These are phyloP conservation scores for Stemphylium lycopersici DNA, from an alignment of 2,329 filamentous ascomycete species.

Conservation along the genomic window DNA sequence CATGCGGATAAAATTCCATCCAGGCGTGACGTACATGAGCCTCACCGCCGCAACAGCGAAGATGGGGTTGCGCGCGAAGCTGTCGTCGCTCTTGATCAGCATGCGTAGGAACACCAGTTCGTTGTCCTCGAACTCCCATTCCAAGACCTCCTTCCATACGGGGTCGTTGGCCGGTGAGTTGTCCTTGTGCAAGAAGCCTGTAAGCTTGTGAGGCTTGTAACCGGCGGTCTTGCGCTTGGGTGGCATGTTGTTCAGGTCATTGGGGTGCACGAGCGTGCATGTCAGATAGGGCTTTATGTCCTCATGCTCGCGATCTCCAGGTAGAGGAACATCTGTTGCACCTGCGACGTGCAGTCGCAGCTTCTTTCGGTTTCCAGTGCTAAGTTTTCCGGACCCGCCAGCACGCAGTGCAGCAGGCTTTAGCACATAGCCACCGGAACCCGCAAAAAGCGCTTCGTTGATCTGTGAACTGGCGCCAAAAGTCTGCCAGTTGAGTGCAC, in stretches of 20 bases:
- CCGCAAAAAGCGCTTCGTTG: slow-evolving; percentile 71
- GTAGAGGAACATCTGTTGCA: slow-evolving; percentile 66
- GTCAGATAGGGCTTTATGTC: slow-evolving; percentile 69
- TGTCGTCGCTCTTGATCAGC: slow-evolving; percentile 70
- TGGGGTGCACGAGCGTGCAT: slow-evolving; percentile 67
- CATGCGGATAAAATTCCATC: slow-evolving; percentile 70
- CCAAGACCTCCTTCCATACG: slow-evolving; percentile 68
- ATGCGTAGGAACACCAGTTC: slow-evolving; percentile 69
- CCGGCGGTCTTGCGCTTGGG: slow-evolving; percentile 67
- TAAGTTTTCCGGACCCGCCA: slow-evolving; percentile 60
- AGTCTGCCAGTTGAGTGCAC: slow-evolving; percentile 73
- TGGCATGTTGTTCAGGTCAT: slow-evolving; percentile 55
- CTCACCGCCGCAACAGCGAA: slow-evolving; percentile 67
- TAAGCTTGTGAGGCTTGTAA: slow-evolving; percentile 66
- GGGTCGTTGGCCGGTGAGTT: slow-evolving; percentile 67
- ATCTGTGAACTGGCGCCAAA: slow-evolving; percentile 70
- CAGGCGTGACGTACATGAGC: slow-evolving; percentile 61
- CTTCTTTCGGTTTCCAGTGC: slow-evolving; percentile 54
- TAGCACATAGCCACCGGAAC: slow-evolving; percentile 69
- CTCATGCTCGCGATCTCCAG: slow-evolving; percentile 52
- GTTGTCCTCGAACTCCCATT: slow-evolving; percentile 72
- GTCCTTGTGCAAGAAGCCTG: slow-evolving; percentile 62
- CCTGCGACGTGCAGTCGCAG: slow-evolving; percentile 67
- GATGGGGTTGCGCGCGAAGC: slow-evolving; percentile 66
- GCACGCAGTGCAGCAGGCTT: slow-evolving; percentile 66